phyloP scores from a whole-genome alignment of 2,329 filamentous ascomycete species.

The Microsporum canis region DNA sequence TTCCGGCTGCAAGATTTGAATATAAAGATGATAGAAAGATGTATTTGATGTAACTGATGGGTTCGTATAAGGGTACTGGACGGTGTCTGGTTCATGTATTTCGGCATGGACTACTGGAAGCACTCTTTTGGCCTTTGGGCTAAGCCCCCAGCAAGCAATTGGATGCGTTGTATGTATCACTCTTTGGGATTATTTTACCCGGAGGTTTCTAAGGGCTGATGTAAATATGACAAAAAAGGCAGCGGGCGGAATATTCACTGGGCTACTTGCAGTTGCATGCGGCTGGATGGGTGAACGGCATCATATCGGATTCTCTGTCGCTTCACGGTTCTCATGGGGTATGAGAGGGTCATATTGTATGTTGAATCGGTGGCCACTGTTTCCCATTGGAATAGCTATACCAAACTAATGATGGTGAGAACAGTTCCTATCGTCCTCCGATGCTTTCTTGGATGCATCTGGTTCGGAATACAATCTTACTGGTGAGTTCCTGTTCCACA shows the following conservation, averaged over 20 bases:
- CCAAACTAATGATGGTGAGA: conserved; percentile 12
- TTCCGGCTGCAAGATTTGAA: neutral
- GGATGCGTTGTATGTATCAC: conserved; percentile 16
- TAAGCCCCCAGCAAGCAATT: conserved; percentile 19
- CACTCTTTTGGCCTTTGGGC: conserved; percentile 19
- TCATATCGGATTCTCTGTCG: conserved; percentile 37
- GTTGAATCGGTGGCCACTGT: neutral
- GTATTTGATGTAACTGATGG: neutral
- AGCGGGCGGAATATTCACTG: conserved; percentile 20
- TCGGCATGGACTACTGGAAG: conserved; percentile 22
- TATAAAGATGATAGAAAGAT: neutral
- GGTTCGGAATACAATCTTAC: conserved; percentile 32
- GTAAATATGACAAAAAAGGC: neutral
- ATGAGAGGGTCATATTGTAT: conserved; percentile 28
- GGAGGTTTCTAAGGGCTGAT: neutral
- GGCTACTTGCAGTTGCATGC: conserved; percentile 26
- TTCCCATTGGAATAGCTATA: neutral
- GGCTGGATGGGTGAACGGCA: conserved; percentile 32
- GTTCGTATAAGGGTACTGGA: conserved; percentile 21
- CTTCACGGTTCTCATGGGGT: conserved; percentile 33
- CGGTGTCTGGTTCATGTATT: conserved; percentile 21
- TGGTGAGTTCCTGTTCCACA: conserved; percentile 25
- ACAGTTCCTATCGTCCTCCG: conserved; percentile 5
- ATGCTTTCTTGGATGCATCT: conserved; percentile 12
- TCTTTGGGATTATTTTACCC: neutral